Conservation (phyloP, 495 filamentous ascomycete genomes). For the Hypoxylon rickii region DNA sequence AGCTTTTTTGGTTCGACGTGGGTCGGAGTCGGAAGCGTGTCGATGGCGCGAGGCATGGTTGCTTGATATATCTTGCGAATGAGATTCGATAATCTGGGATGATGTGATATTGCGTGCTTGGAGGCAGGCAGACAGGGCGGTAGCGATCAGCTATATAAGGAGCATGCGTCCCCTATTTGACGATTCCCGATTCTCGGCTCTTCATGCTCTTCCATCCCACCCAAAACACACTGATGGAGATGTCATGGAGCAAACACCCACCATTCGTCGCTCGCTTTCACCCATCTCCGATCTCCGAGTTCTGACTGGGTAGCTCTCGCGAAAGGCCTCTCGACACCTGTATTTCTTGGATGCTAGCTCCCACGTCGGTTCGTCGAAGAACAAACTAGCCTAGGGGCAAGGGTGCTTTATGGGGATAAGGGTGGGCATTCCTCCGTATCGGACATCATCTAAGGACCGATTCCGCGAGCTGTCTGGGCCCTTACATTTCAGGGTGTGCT, state of each 20-base stretch:
- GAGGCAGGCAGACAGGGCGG: conserved; percentile 1
- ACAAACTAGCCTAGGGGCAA: not conserved
- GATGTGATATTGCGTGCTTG: conserved; percentile 26
- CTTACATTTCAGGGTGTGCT: not conserved
- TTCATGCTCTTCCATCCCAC: not conserved
- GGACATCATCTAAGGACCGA: conserved; percentile 5
- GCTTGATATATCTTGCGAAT: conserved; percentile 15
- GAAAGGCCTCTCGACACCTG: not conserved
- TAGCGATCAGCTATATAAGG: conserved; percentile 22
- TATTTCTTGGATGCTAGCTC: not conserved
- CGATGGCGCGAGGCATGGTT: conserved; percentile 35
- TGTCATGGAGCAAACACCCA: not conserved
- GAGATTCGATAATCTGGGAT: conserved; percentile 7
- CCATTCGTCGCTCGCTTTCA: conserved; percentile 6
- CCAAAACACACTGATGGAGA: not conserved
- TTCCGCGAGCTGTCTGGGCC: conserved; percentile 1
- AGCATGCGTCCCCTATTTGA: conserved; percentile 3
- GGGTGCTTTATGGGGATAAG: conserved; percentile 2
- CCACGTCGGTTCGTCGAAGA: not conserved
- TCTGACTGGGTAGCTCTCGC: not conserved
- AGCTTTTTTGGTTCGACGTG: conserved; percentile 35
- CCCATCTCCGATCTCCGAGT: conserved; percentile 16
- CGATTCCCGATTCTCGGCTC: conserved; percentile 19
- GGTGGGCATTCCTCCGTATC: not conserved
- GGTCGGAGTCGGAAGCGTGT: conserved; percentile 29